Percentiles rank a stretch among this genome's conserved stretches.
phyloP scores from a whole-genome alignment of 2,329 filamentous ascomycete genomes.

The Purpureocillium lavendulum region DNA sequence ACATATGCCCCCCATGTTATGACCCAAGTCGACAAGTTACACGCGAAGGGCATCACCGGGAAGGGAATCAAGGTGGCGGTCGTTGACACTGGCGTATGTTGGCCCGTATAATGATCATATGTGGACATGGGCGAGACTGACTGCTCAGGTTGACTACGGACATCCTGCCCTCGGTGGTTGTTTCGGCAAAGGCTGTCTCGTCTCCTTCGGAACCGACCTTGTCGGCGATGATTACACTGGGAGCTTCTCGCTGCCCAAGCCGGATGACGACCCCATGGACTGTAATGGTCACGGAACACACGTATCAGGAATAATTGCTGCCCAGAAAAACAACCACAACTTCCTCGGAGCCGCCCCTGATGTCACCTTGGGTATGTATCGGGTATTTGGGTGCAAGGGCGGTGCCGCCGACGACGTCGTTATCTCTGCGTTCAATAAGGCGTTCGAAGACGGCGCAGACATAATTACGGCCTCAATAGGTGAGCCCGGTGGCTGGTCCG shows the following conservation, averaged over 20 bases:
- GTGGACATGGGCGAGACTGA: not conserved
- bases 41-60: constrained; percentile 3
- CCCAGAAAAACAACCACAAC: not conserved
- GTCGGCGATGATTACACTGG: constrained; percentile 1
- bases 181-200: constrained; percentile 19
- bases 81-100: constrained; percentile 7
- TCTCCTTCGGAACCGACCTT: constrained; percentile 37
- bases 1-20: constrained; percentile 8
- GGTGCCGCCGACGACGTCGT: constrained; percentile 47
- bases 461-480: constrained; percentile 49
- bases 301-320: not conserved
- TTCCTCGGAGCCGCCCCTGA: constrained; percentile 5
- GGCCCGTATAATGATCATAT: constrained; percentile 37
- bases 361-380: constrained; percentile 3
- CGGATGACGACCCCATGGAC: not conserved
- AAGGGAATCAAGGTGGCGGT: constrained; percentile 4
- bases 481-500: constrained; percentile 39
- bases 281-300: not conserved
- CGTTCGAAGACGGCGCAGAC: constrained; percentile 48
- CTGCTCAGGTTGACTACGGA: constrained; percentile 12
- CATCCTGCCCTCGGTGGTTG: constrained; percentile 5
- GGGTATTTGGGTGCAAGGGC: constrained; percentile 40
- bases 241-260: not conserved
- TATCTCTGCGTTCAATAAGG: constrained; percentile 45
- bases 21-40: not conserved